Base-by-base conservation (phyloP, 805 yeast genomes). In the Tetrapisispora taiwanensis region DNA sequence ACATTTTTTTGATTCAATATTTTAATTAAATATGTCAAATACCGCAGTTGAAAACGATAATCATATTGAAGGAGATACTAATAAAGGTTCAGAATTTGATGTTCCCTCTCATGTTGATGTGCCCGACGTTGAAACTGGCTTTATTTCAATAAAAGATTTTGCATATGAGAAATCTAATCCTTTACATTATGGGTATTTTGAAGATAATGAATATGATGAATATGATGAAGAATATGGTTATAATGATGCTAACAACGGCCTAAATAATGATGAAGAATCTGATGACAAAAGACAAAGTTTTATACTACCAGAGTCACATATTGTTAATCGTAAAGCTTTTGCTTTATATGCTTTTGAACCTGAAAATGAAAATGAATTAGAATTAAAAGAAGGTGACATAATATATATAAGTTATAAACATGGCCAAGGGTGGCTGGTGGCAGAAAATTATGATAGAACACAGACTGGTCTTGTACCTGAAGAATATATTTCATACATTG, bases 351-450 rank as follows among this genome's bases (percentile, higher is more conserved):
- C 89, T 54, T 92, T 92, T 58, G 73, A 68, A 36, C 95, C 97
- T 0, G 97, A 92, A 60, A 92, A 92, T 62, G 95, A 87, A 54
- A 92, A 92, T 62, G 99, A 92, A 57, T 76, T 89, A 37, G 76
- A 73, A 10, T 67, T 92, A 28, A 65, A 57, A 13, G 94, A 83
- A 54, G 95, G 95, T 30, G 97, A 92, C 63, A 62, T 77, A 13
- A 77, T 92, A 2, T 81, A 88, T 76, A 83, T 92, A 27, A 78
- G 82, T 47, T 90, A 89, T 62, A 77, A 94, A 46, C 95, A 90
- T 61, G 97, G 97, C 22, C 97, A 90, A 61, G 99, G 99, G 7
- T 92, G 98, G 99, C 73, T 92, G 3, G 97, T 92, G 42, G 97
- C 97, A 0, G 79, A 77, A 53, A 57, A 57, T 48, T 89, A 53